Percentiles rank a stretch among this genome's conserved stretches.
These are phyloP conservation scores for Rosa lucieae DNA, from an alignment of 306 rosid species.

Conservation along the genomic window DNA sequence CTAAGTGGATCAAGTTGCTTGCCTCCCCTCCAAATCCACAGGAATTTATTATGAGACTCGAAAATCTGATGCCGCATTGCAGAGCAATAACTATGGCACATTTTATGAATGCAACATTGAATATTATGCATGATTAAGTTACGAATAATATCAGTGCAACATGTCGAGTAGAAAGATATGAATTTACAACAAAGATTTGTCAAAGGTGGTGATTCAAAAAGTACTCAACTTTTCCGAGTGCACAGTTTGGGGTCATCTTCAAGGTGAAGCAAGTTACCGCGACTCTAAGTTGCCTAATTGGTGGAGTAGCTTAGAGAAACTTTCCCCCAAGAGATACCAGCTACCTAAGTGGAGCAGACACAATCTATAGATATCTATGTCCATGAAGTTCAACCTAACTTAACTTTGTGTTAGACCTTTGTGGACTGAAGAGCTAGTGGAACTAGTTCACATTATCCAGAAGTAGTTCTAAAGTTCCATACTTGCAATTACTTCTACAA, in stretches of 20 bases:
- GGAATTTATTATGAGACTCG: not conserved
- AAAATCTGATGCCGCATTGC: not conserved
- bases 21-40: not conserved
- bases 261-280: not conserved
- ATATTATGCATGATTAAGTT: not conserved
- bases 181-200: no score
- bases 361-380: not conserved
- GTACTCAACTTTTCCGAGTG: no score
- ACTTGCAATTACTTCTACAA: not conserved
- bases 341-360: conserved; percentile 1
- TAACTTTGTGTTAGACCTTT: not conserved
- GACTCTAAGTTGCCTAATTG: not conserved
- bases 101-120: not conserved
- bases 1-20: not conserved
- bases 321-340: not conserved
- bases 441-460: conserved; percentile 7
- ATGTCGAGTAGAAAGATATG: not conserved
- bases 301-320: not conserved
- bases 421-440: conserved; percentile 10
- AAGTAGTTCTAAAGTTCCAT: not conserved
- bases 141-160: not conserved
- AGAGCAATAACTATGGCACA: not conserved
- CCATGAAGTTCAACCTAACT: not conserved
- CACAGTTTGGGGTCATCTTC: not conserved
- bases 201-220: no score